Evolutionary conservation across 2,329 filamentous ascomycete genomes (phyloP).

Genomic region (Pseudodiploospora longispora): DNA sequence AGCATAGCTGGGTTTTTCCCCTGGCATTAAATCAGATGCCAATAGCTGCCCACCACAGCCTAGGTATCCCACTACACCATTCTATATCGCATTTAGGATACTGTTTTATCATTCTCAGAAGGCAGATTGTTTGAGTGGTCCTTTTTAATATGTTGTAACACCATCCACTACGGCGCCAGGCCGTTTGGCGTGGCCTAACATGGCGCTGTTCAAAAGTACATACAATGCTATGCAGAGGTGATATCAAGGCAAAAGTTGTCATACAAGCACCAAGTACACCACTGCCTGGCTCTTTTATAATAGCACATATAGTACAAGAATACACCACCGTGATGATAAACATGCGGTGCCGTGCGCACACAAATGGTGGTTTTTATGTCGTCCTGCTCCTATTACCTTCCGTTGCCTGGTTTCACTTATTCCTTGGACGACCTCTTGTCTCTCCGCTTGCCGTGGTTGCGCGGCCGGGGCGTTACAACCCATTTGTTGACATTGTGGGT

Average conservation of each 20-base stretch:
- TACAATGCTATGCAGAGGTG: too few relatives aligned
- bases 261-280: background rate
- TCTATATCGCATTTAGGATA: too few relatives aligned
- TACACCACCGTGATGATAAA: conserved; percentile 20
- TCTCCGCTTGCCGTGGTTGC: conserved; percentile 87
- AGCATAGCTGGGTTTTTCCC: too few relatives aligned
- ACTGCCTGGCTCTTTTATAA: conserved; percentile 15
- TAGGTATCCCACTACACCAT: too few relatives aligned
- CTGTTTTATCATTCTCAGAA: too few relatives aligned
- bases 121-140: too few relatives aligned
- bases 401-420: conserved; percentile 4
- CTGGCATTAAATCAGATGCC: too few relatives aligned
- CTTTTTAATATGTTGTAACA: too few relatives aligned
- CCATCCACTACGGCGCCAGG: too few relatives aligned
- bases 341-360: conserved; percentile 16
- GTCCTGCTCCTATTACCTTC: conserved; percentile 3
- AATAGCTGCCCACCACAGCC: too few relatives aligned
- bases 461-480: conserved; percentile 72
- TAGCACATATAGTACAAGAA: conserved; percentile 26
- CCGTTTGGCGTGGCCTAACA: too few relatives aligned
- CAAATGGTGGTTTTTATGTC: conserved; percentile 7
- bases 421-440: conserved; percentile 44
- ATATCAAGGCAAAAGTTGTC: background rate
- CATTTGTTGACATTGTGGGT: conserved; percentile 88
- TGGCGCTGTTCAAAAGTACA: too few relatives aligned